Evolutionary conservation across 2,329 filamentous ascomycete species (phyloP).

Genomic region (Fragosphaeria purpurea): DNA sequence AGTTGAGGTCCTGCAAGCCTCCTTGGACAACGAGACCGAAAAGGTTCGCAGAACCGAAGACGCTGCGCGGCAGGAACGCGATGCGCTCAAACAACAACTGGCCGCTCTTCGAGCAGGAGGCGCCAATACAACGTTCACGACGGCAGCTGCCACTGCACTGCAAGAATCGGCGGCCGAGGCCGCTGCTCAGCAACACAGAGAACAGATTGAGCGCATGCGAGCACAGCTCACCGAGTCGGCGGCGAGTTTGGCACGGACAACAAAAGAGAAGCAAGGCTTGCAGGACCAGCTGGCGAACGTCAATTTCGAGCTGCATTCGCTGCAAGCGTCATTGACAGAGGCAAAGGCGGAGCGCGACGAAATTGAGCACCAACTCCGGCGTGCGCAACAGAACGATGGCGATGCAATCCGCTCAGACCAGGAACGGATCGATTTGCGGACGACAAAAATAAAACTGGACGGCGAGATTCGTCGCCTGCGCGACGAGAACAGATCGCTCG

Average conservation of each 20-base stretch:
- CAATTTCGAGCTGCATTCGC: constrained; percentile 49
- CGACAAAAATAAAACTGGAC: constrained; percentile 58
- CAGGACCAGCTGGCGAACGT: constrained; percentile 53
- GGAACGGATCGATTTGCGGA: constrained; percentile 58
- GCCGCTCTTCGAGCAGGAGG: constrained; percentile 17
- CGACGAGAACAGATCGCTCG: constrained; percentile 50
- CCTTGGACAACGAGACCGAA: constrained; percentile 54
- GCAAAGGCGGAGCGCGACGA: constrained; percentile 57
- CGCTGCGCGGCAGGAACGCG: constrained; percentile 34
- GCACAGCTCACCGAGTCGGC: constrained; percentile 50
- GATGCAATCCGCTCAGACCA: constrained; percentile 54
- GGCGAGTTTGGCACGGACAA: constrained; percentile 35
- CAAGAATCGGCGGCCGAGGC: constrained; percentile 11
- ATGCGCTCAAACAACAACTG: constrained; percentile 34
- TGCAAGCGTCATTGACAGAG: constrained; percentile 47
- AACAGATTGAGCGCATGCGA: constrained; percentile 42
- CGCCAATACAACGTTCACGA: neutral
- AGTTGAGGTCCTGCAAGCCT: constrained; percentile 60
- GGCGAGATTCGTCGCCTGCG: constrained; percentile 54
- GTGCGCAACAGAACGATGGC: constrained; percentile 43
- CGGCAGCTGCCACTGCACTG: constrained; percentile 15
- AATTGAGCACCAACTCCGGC: constrained; percentile 49
- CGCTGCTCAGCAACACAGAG: constrained; percentile 23
- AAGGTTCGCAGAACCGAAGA: constrained; percentile 40
- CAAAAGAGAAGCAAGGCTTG: constrained; percentile 51